phyloP scores from a whole-genome alignment of 2,329 filamentous ascomycete species.

The Aspergillus spinulosporus region DNA sequence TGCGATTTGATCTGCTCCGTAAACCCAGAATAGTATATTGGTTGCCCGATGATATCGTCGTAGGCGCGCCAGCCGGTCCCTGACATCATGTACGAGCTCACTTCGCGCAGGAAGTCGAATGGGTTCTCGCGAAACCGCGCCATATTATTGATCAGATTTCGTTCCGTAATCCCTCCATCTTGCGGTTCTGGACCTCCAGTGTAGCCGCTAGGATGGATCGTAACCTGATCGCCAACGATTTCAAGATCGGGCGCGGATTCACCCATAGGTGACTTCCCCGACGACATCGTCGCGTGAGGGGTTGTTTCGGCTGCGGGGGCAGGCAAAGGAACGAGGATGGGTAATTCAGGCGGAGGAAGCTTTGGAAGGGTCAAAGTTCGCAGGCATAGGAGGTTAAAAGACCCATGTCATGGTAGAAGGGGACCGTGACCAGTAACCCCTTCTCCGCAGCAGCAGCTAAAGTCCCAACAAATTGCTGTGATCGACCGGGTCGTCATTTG shows the following conservation, averaged over 20 bases:
- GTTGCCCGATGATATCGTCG: slow-evolving; percentile 84
- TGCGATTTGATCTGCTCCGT: slow-evolving; percentile 81
- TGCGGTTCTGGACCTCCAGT: slow-evolving; percentile 39
- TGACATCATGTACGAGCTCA: slow-evolving; percentile 80
- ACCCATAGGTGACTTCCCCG: slow-evolving; percentile 33
- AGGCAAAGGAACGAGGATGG: neutral
- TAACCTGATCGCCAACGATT: slow-evolving; percentile 72
- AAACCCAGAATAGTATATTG: slow-evolving; percentile 90
- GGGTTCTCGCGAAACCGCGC: slow-evolving; percentile 77
- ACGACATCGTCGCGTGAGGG: slow-evolving; percentile 29
- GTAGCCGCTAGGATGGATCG: slow-evolving; percentile 70
- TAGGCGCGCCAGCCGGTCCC: slow-evolving; percentile 95
- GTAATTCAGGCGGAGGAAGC: slow-evolving; percentile 7
- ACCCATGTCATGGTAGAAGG: slow-evolving; percentile 6
- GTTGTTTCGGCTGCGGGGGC: neutral
- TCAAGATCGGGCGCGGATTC: slow-evolving; percentile 71
- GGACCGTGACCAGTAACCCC: neutral
- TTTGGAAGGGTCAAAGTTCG: slow-evolving; percentile 5
- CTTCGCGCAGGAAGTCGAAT: slow-evolving; percentile 83
- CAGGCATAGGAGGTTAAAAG: slow-evolving; percentile 7
- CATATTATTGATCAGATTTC: slow-evolving; percentile 66
- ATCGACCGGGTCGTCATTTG: slow-evolving; percentile 6
- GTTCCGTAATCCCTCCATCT: slow-evolving; percentile 51
- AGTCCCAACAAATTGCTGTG: slow-evolving; percentile 16
- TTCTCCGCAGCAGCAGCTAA: slow-evolving; percentile 3